Evolutionary conservation across 495 filamentous ascomycete genomes (phyloP).

Genomic region (Haplographium delicatum): DNA sequence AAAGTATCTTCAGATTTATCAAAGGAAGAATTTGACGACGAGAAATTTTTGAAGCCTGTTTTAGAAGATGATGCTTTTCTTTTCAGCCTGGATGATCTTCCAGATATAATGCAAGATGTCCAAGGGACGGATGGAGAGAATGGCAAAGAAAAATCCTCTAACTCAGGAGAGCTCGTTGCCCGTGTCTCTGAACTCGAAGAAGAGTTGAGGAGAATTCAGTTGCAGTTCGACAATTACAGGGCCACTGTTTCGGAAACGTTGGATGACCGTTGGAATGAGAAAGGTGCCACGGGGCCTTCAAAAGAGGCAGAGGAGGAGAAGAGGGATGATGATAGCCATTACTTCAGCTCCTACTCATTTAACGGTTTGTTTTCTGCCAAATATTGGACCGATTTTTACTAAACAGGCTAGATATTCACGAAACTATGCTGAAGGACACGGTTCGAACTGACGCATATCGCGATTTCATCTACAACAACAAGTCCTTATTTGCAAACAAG

Average conservation of each 20-base stretch:
- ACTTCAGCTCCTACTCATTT: slow-evolving; percentile 78
- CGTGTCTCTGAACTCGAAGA: slow-evolving; percentile 65
- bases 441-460: slow-evolving; percentile 94
- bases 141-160: slow-evolving; percentile 32
- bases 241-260: slow-evolving; percentile 63
- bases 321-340: slow-evolving; percentile 56
- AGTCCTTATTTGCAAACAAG: slow-evolving; percentile 95
- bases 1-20: slow-evolving; percentile 49
- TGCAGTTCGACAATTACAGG: slow-evolving; percentile 68
- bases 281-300: slow-evolving; percentile 21
- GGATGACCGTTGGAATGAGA: slow-evolving; percentile 59
- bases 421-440: slow-evolving; percentile 92
- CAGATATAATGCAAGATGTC: slow-evolving; percentile 29
- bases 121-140: slow-evolving; percentile 30
- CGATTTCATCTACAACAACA: slow-evolving; percentile 96
- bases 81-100: slow-evolving; percentile 74
- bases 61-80: slow-evolving; percentile 88
- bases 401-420: slow-evolving; percentile 65
- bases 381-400: background rate
- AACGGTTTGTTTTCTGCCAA: slow-evolving; percentile 50
- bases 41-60: slow-evolving; percentile 73
- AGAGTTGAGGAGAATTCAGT: slow-evolving; percentile 56
- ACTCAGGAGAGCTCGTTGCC: slow-evolving; percentile 39
- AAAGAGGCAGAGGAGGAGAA: slow-evolving; percentile 26
- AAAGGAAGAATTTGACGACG: slow-evolving; percentile 58